A percentile compares a stretch with the other conserved stretches of the same genome.
Evolutionary conservation across 208 protist species (phyloP).

Genomic region (Leishmania amazonensis): DNA sequence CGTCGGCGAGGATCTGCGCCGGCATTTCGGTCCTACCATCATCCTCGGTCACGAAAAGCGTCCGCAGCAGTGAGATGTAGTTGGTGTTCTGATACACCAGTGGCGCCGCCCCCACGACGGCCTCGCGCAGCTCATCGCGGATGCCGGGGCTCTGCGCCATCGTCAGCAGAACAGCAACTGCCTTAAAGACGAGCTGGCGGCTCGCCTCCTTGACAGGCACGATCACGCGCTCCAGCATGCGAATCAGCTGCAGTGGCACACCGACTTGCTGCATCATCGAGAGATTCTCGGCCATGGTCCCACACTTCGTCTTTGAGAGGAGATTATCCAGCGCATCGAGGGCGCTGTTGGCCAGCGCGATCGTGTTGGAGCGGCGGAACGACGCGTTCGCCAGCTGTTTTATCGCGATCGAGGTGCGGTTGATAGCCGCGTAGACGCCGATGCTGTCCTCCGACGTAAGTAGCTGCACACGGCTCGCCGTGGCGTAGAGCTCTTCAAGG

Average conservation of each 20-base stretch:
- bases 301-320: slow-evolving; percentile 22
- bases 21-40: slow-evolving; percentile 19
- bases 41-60: slow-evolving; percentile 27
- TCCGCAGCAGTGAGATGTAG: slow-evolving; percentile 38
- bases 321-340: slow-evolving; percentile 35
- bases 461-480: slow-evolving; percentile 46
- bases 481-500: slow-evolving; percentile 33
- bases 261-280: slow-evolving; percentile 44
- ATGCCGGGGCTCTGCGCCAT: slow-evolving; percentile 22
- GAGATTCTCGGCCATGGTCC: slow-evolving; percentile 42
- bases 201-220: slow-evolving; percentile 32
- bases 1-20: slow-evolving; percentile 17
- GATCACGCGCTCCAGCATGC: slow-evolving; percentile 34
- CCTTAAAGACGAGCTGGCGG: slow-evolving; percentile 24
- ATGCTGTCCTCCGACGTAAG: slow-evolving; percentile 45
- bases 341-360: slow-evolving; percentile 28
- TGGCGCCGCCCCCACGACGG: slow-evolving; percentile 27
- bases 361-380: slow-evolving; percentile 41
- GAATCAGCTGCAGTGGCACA: slow-evolving; percentile 33
- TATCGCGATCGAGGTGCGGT: slow-evolving; percentile 26
- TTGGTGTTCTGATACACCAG: slow-evolving; percentile 37
- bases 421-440: slow-evolving; percentile 38
- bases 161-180: slow-evolving; percentile 28
- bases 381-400: slow-evolving; percentile 26
- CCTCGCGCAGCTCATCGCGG: slow-evolving; percentile 22